Evolutionary conservation across 2,329 filamentous ascomycete species (phyloP).

Genomic region (Fusarium sublunatum): DNA sequence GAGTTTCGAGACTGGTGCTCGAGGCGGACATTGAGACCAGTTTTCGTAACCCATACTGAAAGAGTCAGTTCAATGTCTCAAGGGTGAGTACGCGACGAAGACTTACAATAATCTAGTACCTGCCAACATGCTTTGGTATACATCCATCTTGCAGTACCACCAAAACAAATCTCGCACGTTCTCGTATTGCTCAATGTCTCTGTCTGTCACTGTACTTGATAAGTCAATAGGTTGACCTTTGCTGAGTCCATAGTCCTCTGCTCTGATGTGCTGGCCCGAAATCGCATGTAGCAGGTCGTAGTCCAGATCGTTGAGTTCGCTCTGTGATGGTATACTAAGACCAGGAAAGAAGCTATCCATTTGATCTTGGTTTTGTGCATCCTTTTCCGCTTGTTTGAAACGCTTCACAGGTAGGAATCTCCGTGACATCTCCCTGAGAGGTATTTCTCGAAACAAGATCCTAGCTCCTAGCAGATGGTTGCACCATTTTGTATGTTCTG

Average conservation of each 20-base stretch:
- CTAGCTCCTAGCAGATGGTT: constrained; percentile 88
- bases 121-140: constrained; percentile 89
- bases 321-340: constrained; percentile 31
- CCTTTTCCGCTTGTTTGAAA: constrained; percentile 49
- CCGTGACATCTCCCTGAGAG: constrained; percentile 78
- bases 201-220: constrained; percentile 55
- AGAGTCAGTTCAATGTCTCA: constrained; percentile 31
- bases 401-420: constrained; percentile 74
- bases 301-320: constrained; percentile 54
- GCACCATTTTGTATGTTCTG: constrained; percentile 95
- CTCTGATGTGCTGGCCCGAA: constrained; percentile 53
- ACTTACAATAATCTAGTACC: constrained; percentile 87
- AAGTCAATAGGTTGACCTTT: constrained; percentile 46
- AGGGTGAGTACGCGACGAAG: background rate
- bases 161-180: constrained; percentile 88
- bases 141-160: constrained; percentile 97
- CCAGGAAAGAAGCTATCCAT: constrained; percentile 46
- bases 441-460: constrained; percentile 84
- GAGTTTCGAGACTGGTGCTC: constrained; percentile 79
- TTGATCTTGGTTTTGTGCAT: constrained; percentile 52
- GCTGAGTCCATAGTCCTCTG: constrained; percentile 54
- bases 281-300: constrained; percentile 56
- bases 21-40: constrained; percentile 89
- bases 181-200: constrained; percentile 83
- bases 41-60: constrained; percentile 79